Percentiles rank a stretch among this genome's conserved stretches.
Conservation (phyloP, 2,329 filamentous ascomycete genomes). For the Sporothrix schenckii region DNA sequence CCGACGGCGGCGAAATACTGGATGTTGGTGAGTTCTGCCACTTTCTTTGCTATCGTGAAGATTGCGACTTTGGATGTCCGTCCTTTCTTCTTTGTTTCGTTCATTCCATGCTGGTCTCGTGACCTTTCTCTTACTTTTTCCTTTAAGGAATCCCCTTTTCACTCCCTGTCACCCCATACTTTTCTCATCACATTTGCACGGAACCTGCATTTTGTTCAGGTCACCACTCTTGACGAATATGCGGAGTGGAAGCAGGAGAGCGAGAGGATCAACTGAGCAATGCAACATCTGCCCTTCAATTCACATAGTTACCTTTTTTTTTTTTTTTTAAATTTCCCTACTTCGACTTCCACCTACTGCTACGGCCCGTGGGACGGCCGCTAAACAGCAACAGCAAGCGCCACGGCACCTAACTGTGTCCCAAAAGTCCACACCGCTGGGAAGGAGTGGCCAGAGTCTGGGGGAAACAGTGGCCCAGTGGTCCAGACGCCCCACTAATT, state of each 20-base stretch:
- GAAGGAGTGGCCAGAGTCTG: background rate
- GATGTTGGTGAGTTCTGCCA: conserved; percentile 14
- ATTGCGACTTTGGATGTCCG: background rate
- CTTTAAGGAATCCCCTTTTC: no score
- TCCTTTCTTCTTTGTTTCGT: background rate
- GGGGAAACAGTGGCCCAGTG: background rate
- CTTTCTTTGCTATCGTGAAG: background rate
- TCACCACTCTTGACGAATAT: conserved; percentile 15
- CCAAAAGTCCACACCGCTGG: conserved; percentile 8
- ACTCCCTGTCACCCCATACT: background rate
- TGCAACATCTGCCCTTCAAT: background rate
- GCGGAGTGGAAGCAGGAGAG: background rate
- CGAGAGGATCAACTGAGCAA: background rate
- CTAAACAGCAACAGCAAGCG: conserved; percentile 23
- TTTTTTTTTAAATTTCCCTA: background rate
- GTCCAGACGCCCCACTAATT: conserved; percentile 12
- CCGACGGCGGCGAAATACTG: background rate
- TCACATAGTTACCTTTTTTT: no score
- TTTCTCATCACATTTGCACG: background rate
- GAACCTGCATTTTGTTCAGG: background rate
- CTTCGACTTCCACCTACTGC: background rate
- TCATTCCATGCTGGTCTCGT: background rate
- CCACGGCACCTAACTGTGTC: background rate
- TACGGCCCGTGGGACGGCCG: conserved; percentile 4
- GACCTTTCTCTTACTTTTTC: background rate